Percentiles rank a stretch among this genome's conserved stretches.
These are phyloP conservation scores for Chaetomium sp. DNA, from an alignment of 2,329 filamentous ascomycete species.

Conservation along the genomic window DNA sequence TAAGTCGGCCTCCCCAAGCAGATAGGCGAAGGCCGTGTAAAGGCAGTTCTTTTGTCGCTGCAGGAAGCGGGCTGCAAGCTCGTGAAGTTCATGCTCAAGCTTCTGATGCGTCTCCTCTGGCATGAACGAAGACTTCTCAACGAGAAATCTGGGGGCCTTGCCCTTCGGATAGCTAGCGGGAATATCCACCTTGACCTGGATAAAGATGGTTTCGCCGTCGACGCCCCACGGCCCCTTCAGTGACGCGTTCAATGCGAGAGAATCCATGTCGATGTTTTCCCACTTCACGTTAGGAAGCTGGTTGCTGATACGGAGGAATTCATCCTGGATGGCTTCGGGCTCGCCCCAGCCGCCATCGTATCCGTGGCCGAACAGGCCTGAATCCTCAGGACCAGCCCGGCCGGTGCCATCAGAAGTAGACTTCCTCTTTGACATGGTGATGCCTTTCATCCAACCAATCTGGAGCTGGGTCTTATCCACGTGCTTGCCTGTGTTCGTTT, in stretches of 20 bases:
- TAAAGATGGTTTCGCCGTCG: conserved; percentile 59
- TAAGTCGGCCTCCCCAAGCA: conserved; percentile 64
- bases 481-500: conserved; percentile 46
- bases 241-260: conserved; percentile 59
- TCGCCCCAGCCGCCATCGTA: conserved; percentile 62
- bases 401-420: conserved; percentile 48
- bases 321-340: conserved; percentile 64
- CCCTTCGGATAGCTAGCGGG: conserved; percentile 60
- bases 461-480: conserved; percentile 56
- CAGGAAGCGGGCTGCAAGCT: conserved; percentile 59
- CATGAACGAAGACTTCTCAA: conserved; percentile 66
- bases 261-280: conserved; percentile 66
- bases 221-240: conserved; percentile 66
- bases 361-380: conserved; percentile 53
- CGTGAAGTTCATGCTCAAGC: conserved; percentile 58
- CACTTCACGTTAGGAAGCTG: conserved; percentile 66
- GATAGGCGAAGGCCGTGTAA: conserved; percentile 62
- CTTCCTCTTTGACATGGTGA: conserved; percentile 63
- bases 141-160: conserved; percentile 59
- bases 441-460: conserved; percentile 70
- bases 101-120: conserved; percentile 55
- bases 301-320: conserved; percentile 63
- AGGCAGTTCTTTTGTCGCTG: conserved; percentile 63
- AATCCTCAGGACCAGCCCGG: conserved; percentile 56
- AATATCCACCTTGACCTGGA: conserved; percentile 63